Evolutionary conservation across 345 rosid species (phyloP).

Genomic region (Pistacia atlantica): DNA sequence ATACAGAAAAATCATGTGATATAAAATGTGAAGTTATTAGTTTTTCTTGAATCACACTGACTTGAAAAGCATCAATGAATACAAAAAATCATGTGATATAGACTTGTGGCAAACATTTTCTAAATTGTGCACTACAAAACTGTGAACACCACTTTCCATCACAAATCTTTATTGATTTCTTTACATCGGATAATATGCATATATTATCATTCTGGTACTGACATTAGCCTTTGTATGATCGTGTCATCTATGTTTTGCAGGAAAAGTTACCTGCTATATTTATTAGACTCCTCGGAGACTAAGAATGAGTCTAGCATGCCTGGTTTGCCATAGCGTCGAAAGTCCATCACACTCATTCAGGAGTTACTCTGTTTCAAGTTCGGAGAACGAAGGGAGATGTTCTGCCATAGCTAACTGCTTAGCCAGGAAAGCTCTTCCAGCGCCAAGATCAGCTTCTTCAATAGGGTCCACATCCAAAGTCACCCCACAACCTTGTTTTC

Average conservation of each 20-base stretch:
- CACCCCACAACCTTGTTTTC: slow-evolving; percentile 72
- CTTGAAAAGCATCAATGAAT: no score
- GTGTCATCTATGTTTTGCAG: slow-evolving; percentile 1
- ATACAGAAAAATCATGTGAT: no score
- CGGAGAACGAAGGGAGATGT: slow-evolving; percentile 91
- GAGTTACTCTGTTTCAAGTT: slow-evolving; percentile 92
- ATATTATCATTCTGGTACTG: slow-evolving; percentile 2
- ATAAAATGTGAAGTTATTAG: no score
- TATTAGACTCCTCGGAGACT: slow-evolving; percentile 1
- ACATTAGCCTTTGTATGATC: background rate
- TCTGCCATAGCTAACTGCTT: slow-evolving; percentile 72
- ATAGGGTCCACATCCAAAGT: slow-evolving; percentile 76
- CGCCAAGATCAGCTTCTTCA: slow-evolving; percentile 51
- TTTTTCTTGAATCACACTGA: no score
- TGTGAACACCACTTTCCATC: background rate
- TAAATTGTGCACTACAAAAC: background rate
- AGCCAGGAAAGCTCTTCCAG: slow-evolving; percentile 67
- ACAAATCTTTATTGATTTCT: background rate
- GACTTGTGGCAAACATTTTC: no score
- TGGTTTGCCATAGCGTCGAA: slow-evolving; percentile 86
- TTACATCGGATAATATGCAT: background rate
- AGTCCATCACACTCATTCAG: slow-evolving; percentile 93
- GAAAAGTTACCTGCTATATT: background rate
- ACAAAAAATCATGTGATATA: no score
- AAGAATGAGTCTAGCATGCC: slow-evolving; percentile 87